Percentiles rank a stretch among this genome's conserved stretches.
phyloP scores from a whole-genome alignment of 495 filamentous ascomycete species.

The Cudoniella acicularis region DNA sequence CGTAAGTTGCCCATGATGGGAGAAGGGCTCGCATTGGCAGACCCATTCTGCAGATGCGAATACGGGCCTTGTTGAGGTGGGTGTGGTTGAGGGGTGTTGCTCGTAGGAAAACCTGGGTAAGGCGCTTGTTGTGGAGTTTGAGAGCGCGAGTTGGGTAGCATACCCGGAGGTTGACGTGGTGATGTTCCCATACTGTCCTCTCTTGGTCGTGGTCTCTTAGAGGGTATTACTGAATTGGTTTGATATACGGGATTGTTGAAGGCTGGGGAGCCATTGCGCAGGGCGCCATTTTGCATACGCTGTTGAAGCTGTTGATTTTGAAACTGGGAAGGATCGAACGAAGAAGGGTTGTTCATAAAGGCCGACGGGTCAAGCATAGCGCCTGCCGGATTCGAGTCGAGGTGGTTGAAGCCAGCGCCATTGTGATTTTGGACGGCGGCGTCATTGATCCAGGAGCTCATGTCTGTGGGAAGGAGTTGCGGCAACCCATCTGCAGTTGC shows the following conservation, averaged over 20 bases:
- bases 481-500: constrained; percentile 54
- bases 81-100: constrained; percentile 55
- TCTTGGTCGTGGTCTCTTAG: constrained; percentile 76
- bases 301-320: constrained; percentile 55
- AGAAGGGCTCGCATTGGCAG: constrained; percentile 80
- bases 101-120: constrained; percentile 59
- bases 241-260: constrained; percentile 74
- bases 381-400: constrained; percentile 49
- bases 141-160: constrained; percentile 77
- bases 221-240: constrained; percentile 78
- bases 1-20: constrained; percentile 72
- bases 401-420: constrained; percentile 70
- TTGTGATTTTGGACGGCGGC: constrained; percentile 68
- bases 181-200: constrained; percentile 84
- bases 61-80: constrained; percentile 62
- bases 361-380: constrained; percentile 53
- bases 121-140: constrained; percentile 81
- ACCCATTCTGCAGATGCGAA: constrained; percentile 77
- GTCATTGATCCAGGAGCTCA: constrained; percentile 84
- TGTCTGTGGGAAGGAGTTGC: constrained; percentile 52
- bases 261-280: constrained; percentile 68
- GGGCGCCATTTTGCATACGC: constrained; percentile 79
- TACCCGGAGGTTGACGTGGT: constrained; percentile 70
- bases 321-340: constrained; percentile 49
- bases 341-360: constrained; percentile 46